Evolutionary conservation across 768 basidiomycete species (phyloP), one percentile per base, ranked within the genome.

Genomic region (Mycena kentingensis): DNA sequence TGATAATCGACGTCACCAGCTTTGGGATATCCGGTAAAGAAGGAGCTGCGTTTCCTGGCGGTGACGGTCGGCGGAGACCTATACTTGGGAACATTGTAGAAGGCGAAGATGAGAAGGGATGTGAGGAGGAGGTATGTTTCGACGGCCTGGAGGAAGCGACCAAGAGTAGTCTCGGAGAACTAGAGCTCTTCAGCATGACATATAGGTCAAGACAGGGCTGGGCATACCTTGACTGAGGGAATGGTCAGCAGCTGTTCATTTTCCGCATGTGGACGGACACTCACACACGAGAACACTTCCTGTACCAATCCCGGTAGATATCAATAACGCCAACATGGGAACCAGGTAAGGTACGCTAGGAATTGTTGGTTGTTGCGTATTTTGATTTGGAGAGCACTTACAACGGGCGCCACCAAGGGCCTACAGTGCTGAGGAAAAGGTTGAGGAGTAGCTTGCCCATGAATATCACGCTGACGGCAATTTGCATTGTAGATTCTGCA

Each of bases 151-250:
- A 80, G 71, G 59, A 90, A 80, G 39, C 85, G 82, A n/a, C 88
- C 89, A 1, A 87, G 69, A 10, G 75, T 73, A 5, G 80, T 80
- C 68, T 90, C 89, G 3, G 88, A 80, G 62, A 90, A 88, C 47
- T 73, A 69, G 64, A 85, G 87, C 89, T 58, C 24, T 26, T 53
- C 44, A 46, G 7, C 12, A 57, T 29, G 19, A 35, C 47, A 18
- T 46, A 38, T 46, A 32, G 39, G 53, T 41, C 24, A 45, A 2
- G 8, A 34, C 32, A 34, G n/a, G n/a, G n/a, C n/a, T n/a, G n/a
- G n/a, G n/a, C n/a, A n/a, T n/a, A n/a, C n/a, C 3, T 31, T 37
- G 27, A 65, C 36, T 66, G 54, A 35, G 36, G 22, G 32, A 31
- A 19, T 27, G 46, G 26, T 25, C 50, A 51, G 25, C 49, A 38